Conservation (phyloP, 495 filamentous ascomycete genomes). For the Xanthoparmelia taractica region DNA sequence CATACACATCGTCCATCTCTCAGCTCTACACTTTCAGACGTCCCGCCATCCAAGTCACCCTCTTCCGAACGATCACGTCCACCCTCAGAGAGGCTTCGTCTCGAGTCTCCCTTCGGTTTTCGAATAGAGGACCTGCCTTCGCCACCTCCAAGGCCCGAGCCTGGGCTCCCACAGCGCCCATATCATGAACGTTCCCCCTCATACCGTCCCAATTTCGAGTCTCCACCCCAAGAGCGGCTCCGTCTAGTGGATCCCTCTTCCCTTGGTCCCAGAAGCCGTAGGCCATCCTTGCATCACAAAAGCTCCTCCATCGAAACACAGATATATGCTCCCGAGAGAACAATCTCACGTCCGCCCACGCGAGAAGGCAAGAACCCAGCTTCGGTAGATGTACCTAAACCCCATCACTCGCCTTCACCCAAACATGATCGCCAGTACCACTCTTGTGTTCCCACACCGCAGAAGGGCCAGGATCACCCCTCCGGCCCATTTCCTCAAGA, state of each 20-base stretch:
- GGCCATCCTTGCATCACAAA: conserved; percentile 7
- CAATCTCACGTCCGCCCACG: conserved; percentile 1
- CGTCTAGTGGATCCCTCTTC: neutral
- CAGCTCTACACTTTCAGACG: neutral
- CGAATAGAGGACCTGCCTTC: neutral
- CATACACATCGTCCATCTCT: neutral
- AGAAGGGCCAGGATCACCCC: neutral
- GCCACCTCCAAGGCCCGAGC: neutral
- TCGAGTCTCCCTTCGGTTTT: neutral
- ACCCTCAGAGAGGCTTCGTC: neutral
- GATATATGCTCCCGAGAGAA: conserved; percentile 12
- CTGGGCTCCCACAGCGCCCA: neutral
- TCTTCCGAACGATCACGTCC: neutral
- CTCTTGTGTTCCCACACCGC: neutral
- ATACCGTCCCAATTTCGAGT: neutral
- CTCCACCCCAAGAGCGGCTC: neutral
- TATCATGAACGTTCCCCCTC: neutral
- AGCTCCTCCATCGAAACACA: conserved; percentile 17
- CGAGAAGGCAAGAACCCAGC: neutral
- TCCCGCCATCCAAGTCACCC: neutral
- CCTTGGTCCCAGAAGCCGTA: neutral
- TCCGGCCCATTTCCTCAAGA: neutral
- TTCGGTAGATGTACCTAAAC: neutral
- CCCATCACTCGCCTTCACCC: neutral
- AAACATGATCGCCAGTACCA: neutral